A percentile compares a stretch with the other conserved stretches of the same genome.
Conservation (phyloP, 148 eudicot species). For the Agrostemma githago region DNA sequence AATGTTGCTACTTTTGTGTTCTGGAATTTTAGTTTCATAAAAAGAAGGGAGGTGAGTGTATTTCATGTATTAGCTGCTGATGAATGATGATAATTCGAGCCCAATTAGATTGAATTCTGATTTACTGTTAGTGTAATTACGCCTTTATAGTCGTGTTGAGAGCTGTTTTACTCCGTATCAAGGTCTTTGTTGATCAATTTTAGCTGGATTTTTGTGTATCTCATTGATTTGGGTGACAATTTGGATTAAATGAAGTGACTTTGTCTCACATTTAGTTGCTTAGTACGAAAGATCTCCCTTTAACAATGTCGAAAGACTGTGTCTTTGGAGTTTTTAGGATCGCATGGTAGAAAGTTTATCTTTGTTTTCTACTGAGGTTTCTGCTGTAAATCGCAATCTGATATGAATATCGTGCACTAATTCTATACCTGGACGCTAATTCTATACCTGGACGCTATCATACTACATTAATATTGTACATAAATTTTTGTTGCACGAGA, state of each 20-base stretch:
- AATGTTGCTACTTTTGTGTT: not conserved
- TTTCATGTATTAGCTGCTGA: no score
- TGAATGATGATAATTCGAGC: not conserved
- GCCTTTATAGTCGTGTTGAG: not conserved
- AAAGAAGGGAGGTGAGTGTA: not conserved
- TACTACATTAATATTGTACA: not conserved
- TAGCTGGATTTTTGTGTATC: not conserved
- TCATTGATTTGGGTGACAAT: not conserved
- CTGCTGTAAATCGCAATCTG: no score
- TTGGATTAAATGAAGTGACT: not conserved
- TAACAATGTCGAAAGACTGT: no score
- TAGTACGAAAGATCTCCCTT: no score
- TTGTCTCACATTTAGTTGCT: no score
- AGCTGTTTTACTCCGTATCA: not conserved
- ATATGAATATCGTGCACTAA: no score
- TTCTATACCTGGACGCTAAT: not conserved
- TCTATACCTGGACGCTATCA: not conserved
- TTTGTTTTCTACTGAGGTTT: not conserved
- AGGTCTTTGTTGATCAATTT: not conserved
- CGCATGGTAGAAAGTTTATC: not conserved
- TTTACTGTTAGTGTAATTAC: not conserved
- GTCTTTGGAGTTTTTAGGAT: not conserved
- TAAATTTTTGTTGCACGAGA: not conserved
- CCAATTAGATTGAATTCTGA: not conserved
- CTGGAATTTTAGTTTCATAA: not conserved